Evolutionary conservation across 306 rosid species (phyloP).

Genomic region (Arachis hypogaea): DNA sequence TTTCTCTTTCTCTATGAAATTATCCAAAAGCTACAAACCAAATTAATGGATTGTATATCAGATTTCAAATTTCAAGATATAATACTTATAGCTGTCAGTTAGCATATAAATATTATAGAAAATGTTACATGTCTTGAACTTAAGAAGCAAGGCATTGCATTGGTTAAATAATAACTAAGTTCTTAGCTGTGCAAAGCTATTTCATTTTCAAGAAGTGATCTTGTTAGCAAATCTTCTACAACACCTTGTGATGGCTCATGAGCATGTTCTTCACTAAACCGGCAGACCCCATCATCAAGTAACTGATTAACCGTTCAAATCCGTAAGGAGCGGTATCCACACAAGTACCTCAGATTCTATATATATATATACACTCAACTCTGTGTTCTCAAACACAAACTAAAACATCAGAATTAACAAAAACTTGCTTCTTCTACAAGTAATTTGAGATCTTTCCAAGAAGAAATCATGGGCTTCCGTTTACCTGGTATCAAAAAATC

Average conservation of each 20-base stretch:
- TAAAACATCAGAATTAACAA: background rate
- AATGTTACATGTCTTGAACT: constrained; percentile 13
- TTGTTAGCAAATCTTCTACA: background rate
- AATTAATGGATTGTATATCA: no score
- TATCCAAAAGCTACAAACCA: no score
- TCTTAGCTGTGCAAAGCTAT: no score
- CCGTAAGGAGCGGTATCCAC: background rate
- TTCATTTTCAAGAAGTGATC: background rate
- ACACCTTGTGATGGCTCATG: constrained; percentile 29
- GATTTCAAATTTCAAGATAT: no score
- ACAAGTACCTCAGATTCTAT: background rate
- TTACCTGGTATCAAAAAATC: constrained; percentile 11
- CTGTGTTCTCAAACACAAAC: background rate
- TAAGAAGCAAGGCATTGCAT: background rate
- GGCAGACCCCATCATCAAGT: background rate
- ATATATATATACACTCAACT: background rate
- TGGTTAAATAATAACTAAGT: background rate
- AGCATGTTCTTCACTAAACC: constrained; percentile 1
- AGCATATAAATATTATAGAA: background rate
- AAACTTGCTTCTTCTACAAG: background rate
- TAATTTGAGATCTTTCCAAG: background rate
- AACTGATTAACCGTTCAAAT: constrained; percentile 1
- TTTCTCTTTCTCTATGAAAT: no score
- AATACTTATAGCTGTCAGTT: no score
- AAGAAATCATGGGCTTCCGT: constrained; percentile 27